These are phyloP conservation scores for Ustilago tritici DNA, from an alignment of 1,284 basidiomycete species.

Conservation along the genomic window DNA sequence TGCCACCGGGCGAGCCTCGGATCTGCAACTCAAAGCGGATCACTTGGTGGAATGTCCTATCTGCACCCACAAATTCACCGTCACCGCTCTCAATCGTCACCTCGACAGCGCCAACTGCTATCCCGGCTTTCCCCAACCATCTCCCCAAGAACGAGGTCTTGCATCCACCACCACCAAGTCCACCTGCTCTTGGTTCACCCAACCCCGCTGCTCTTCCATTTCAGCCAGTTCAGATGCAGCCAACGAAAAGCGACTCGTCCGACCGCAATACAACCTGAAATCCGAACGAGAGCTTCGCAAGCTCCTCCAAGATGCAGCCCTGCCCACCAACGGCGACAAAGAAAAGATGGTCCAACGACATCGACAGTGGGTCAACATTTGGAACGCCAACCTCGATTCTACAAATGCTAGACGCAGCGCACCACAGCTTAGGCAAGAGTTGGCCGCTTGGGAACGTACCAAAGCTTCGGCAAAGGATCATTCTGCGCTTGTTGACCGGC, in stretches of 20 bases:
- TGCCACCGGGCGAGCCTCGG: background rate
- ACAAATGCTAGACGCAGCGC: constrained; percentile 46
- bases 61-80: constrained; percentile 56
- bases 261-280: constrained; percentile 61
- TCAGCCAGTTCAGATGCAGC: constrained; percentile 18
- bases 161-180: constrained; percentile 26
- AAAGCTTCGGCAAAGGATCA: constrained; percentile 38
- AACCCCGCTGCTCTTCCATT: constrained; percentile 5
- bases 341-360: constrained; percentile 60
- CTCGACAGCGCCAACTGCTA: constrained; percentile 54
- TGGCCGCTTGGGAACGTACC: constrained; percentile 57
- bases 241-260: constrained; percentile 51
- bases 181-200: constrained; percentile 39
- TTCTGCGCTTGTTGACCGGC: constrained; percentile 28
- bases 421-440: constrained; percentile 44
- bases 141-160: constrained; percentile 38
- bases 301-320: constrained; percentile 46
- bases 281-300: constrained; percentile 59
- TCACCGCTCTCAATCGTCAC: constrained; percentile 59
- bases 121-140: constrained; percentile 47
- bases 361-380: constrained; percentile 66
- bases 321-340: constrained; percentile 49
- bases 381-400: constrained; percentile 67
- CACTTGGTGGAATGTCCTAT: constrained; percentile 60
- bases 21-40: constrained; percentile 39